Conservation (phyloP, 2,329 filamentous ascomycete species). For the Tricladium varicosporioides region DNA sequence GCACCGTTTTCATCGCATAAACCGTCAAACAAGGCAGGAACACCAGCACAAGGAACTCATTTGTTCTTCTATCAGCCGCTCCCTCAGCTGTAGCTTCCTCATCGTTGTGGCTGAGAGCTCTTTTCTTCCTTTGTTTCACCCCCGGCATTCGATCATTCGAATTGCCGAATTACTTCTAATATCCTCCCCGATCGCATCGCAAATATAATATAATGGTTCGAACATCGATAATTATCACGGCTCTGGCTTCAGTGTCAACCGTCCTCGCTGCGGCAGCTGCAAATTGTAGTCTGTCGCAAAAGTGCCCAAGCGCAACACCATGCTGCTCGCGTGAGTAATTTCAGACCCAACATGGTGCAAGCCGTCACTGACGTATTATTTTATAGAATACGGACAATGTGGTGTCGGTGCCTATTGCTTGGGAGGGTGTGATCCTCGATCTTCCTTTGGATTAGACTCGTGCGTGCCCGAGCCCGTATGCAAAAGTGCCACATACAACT, state of each 20-base stretch:
- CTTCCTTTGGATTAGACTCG: constrained; percentile 78
- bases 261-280: constrained; percentile 15
- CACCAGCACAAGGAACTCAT: not conserved
- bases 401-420: constrained; percentile 94
- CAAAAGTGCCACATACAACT: constrained; percentile 68
- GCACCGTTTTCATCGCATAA: constrained; percentile 2
- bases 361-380: constrained; percentile 4
- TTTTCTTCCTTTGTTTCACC: constrained; percentile 12
- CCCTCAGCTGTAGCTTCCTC: not conserved
- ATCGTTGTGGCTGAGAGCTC: not conserved
- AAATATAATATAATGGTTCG: constrained; percentile 33
- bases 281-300: constrained; percentile 48
- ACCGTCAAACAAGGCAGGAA: not conserved
- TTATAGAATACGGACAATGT: constrained; percentile 83
- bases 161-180: constrained; percentile 1
- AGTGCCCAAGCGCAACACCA: constrained; percentile 70
- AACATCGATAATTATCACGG: constrained; percentile 24
- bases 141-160: constrained; percentile 10
- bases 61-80: not conserved
- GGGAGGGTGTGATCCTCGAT: constrained; percentile 87
- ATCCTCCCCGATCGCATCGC: not conserved
- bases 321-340: constrained; percentile 74
- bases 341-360: constrained; percentile 9
- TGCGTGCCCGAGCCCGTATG: constrained; percentile 86
- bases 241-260: constrained; percentile 25